Conservation (phyloP, 805 yeast species). For the Saccharomyces jurei region DNA sequence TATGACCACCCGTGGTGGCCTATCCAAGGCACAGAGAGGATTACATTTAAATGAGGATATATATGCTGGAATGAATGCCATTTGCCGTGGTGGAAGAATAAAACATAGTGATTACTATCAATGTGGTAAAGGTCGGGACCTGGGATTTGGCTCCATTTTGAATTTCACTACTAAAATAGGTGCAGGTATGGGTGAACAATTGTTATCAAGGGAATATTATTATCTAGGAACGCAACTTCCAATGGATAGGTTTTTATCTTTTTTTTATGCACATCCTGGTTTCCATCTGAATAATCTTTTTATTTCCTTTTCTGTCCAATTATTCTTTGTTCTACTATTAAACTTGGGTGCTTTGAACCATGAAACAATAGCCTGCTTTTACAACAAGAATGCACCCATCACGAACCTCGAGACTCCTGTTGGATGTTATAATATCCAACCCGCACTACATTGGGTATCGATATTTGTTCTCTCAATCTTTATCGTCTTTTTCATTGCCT, state of each 20-base stretch:
- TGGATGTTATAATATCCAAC: slow-evolving; percentile 80
- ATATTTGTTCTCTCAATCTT: slow-evolving; percentile 83
- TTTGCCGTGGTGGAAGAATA: slow-evolving; percentile 84
- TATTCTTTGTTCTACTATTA: slow-evolving; percentile 72
- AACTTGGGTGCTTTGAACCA: slow-evolving; percentile 72
- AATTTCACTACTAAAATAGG: slow-evolving; percentile 95
- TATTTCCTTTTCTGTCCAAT: slow-evolving; percentile 77
- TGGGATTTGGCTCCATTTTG: slow-evolving; percentile 86
- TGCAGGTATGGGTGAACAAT: slow-evolving; percentile 97
- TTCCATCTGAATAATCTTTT: slow-evolving; percentile 88
- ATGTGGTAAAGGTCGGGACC: slow-evolving; percentile 94
- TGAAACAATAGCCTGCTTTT: slow-evolving; percentile 63
- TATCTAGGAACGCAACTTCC: slow-evolving; percentile 86
- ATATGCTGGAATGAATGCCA: slow-evolving; percentile 89
- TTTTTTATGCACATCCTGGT: slow-evolving; percentile 95
- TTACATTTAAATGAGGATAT: slow-evolving; percentile 90
- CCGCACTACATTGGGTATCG: slow-evolving; percentile 85
- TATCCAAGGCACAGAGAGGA: slow-evolving; percentile 91
- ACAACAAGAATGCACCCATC: slow-evolving; percentile 57
- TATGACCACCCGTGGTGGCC: slow-evolving; percentile 94
- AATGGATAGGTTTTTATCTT: slow-evolving; percentile 80
- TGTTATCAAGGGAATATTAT: slow-evolving; percentile 84
- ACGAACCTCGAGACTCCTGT: slow-evolving; percentile 67
- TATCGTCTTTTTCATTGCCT: slow-evolving; percentile 87
- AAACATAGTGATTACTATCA: slow-evolving; percentile 94